Evolutionary conservation across 139 green algal genomes (phyloP).

Genomic region (Astrephomene gubernaculifera): DNA sequence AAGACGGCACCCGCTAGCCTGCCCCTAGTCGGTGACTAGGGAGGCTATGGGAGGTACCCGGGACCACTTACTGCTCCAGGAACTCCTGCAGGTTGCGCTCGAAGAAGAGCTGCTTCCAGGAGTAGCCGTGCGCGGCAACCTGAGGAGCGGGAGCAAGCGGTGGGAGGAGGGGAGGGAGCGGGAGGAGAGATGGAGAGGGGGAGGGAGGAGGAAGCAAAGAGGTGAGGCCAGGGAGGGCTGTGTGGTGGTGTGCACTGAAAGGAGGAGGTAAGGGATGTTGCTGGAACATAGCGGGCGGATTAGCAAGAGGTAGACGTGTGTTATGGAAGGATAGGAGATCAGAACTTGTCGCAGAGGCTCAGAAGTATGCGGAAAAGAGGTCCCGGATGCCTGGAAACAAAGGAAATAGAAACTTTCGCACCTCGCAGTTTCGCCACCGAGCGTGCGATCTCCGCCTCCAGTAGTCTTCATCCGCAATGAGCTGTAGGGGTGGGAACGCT

Average conservation of each 20-base stretch:
- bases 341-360: too few relatives aligned
- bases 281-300: too few relatives aligned
- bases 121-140: constrained; percentile 67
- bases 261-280: too few relatives aligned
- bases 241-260: too few relatives aligned
- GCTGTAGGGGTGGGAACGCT: background rate
- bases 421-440: constrained; percentile 80
- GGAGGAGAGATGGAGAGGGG: background rate
- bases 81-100: constrained; percentile 80
- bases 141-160: constrained; percentile 16
- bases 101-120: constrained; percentile 91
- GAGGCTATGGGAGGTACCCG: too few relatives aligned
- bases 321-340: too few relatives aligned
- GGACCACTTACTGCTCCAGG: constrained; percentile 77
- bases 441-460: constrained; percentile 69
- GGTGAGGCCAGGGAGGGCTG: background rate
- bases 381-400: too few relatives aligned
- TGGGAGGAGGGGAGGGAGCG: background rate
- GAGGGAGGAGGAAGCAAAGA: background rate
- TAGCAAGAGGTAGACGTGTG: too few relatives aligned
- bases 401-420: too few relatives aligned
- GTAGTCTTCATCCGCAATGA: constrained; percentile 82
- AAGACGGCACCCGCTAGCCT: too few relatives aligned
- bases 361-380: too few relatives aligned
- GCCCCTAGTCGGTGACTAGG: too few relatives aligned